phyloP scores from a whole-genome alignment of 2,329 filamentous ascomycete genomes.

The Clonostachys solani region DNA sequence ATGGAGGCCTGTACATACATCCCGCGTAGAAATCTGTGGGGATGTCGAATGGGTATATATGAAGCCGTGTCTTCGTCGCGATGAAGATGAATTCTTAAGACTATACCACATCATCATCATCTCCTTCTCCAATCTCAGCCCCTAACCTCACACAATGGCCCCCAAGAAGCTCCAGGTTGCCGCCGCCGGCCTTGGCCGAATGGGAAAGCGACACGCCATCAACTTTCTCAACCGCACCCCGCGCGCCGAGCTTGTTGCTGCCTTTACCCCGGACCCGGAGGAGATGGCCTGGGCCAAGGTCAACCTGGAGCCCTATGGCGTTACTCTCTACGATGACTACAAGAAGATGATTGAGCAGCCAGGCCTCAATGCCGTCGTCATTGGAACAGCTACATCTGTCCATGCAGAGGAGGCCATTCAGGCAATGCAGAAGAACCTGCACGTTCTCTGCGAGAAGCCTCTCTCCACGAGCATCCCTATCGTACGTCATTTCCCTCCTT shows the following conservation, averaged over 20 bases:
- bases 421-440: conserved; percentile 47
- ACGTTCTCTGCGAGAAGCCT: conserved; percentile 58
- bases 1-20: no score
- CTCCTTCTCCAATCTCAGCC: no score
- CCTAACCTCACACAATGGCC: background rate
- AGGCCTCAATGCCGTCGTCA: conserved; percentile 45
- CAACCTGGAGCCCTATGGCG: conserved; percentile 36
- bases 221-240: conserved; percentile 40
- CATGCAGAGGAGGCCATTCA: conserved; percentile 54
- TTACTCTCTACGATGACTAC: conserved; percentile 37
- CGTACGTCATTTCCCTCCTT: conserved; percentile 29
- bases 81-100: no score
- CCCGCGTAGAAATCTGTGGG: no score
- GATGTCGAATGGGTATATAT: no score
- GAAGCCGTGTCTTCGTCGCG: no score
- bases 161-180: conserved; percentile 31
- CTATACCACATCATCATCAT: no score
- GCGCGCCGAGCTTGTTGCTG: conserved; percentile 42
- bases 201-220: conserved; percentile 46
- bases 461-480: conserved; percentile 54
- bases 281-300: conserved; percentile 38
- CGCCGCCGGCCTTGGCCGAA: conserved; percentile 44
- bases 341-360: conserved; percentile 44
- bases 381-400: conserved; percentile 39
- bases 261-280: conserved; percentile 36